phyloP scores from a whole-genome alignment of 306 rosid genomes.

The Carpinus viminea region DNA sequence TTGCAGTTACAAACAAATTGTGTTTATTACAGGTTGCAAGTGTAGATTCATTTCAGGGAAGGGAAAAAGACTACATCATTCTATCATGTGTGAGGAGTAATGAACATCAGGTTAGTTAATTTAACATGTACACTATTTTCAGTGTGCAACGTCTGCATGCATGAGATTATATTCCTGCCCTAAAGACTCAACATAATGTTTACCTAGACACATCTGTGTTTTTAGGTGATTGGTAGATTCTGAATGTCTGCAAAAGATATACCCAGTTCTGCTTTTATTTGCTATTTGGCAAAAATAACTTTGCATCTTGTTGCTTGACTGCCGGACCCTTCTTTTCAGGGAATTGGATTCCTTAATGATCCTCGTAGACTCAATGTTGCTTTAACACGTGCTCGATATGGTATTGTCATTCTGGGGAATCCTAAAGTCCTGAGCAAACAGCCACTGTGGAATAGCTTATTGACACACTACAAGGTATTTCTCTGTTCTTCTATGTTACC shows the following conservation, averaged over 20 bases:
- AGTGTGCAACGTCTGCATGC: neutral
- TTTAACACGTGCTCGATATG: slow-evolving; percentile 95
- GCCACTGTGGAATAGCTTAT: slow-evolving; percentile 92
- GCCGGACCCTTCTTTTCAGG: slow-evolving; percentile 48
- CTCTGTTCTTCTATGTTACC: neutral
- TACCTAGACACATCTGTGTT: neutral
- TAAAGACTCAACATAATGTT: neutral
- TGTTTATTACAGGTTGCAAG: slow-evolving; percentile 85
- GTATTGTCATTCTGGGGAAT: slow-evolving; percentile 96
- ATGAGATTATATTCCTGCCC: neutral
- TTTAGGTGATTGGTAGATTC: neutral
- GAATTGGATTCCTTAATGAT: slow-evolving; percentile 96
- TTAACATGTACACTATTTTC: neutral
- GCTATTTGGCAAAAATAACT: no score
- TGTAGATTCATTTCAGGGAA: slow-evolving; percentile 99
- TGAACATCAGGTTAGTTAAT: slow-evolving; percentile 89
- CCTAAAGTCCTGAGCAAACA: slow-evolving; percentile 98
- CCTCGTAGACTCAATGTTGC: slow-evolving; percentile 99
- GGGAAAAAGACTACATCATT: slow-evolving; percentile 97
- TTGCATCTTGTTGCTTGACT: slow-evolving; percentile 15
- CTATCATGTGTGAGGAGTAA: slow-evolving; percentile 97
- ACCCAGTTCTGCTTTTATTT: neutral
- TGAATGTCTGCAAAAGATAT: neutral
- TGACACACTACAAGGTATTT: slow-evolving; percentile 96
- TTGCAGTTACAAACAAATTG: slow-evolving; percentile 11